A percentile compares a stretch with the other conserved stretches of the same genome.
These are phyloP conservation scores for Biscutella laevigata DNA, from an alignment of 441 rosid species.

Conservation along the genomic window DNA sequence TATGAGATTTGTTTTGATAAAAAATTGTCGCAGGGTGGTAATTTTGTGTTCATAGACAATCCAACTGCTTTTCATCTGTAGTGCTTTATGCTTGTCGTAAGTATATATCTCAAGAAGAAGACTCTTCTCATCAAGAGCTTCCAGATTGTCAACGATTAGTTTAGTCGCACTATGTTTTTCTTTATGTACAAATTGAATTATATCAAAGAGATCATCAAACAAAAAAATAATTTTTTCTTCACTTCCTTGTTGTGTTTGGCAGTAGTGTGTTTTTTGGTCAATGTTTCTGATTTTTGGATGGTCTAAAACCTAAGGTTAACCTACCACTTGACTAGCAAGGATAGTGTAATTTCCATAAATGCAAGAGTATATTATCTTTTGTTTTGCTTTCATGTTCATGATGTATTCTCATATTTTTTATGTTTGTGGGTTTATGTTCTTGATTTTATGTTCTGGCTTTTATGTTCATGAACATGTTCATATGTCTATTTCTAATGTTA, in stretches of 20 bases:
- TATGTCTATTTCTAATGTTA: too few relatives aligned
- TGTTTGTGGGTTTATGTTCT: too few relatives aligned
- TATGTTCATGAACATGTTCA: too few relatives aligned
- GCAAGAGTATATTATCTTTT: too few relatives aligned
- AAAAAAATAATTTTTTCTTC: conserved; percentile 23
- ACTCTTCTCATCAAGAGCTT: conserved; percentile 40
- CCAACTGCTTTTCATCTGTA: conserved; percentile 68
- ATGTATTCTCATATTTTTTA: too few relatives aligned
- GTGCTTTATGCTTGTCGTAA: conserved; percentile 64
- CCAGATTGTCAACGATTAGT: conserved; percentile 60
- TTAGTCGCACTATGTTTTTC: conserved; percentile 24
- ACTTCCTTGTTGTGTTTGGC: not conserved
- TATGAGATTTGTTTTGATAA: not conserved
- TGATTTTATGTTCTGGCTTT: too few relatives aligned
- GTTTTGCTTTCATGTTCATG: too few relatives aligned
- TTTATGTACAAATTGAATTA: conserved; percentile 10
- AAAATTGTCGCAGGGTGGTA: conserved; percentile 55
- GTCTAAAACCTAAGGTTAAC: not conserved
- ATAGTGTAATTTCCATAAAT: not conserved
- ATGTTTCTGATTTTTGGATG: not conserved
- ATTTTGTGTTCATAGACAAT: conserved; percentile 83
- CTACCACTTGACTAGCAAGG: conserved; percentile 15
- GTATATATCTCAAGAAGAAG: conserved; percentile 45
- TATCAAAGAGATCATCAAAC: conserved; percentile 7
- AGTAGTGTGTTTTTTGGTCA: not conserved